Base-by-base conservation (phyloP, 352 stramenopile genomes). In the Phytophthora cactorum region DNA sequence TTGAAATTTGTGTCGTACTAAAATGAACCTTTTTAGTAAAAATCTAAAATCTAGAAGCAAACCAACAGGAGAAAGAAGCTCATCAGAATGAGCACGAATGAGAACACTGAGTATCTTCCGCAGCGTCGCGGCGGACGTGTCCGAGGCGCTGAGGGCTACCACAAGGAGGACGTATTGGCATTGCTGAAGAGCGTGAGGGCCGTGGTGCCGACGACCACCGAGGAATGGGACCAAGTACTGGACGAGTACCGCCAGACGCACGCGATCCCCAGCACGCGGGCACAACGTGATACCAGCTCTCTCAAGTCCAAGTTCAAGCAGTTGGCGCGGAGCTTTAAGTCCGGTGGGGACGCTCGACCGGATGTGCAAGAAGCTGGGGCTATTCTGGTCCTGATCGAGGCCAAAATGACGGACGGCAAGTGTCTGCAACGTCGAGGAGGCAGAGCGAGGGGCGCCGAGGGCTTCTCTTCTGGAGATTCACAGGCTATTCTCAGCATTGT, bases 301-400 rank as follows among this genome's bases (percentile, higher is more conserved):
- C 57, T 78, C 1, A 65, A 64, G 49, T 47, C 61, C 46, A 78
- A 78, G 38, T 78, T 75, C 43, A 78, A 78, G 46, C 71, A 78
- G 29, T 62, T 78, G 43, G 49, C 52, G 29, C 59, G 68, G 10
- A 39, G 38, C 7, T 69, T 55, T 46, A 52, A 51, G 44, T 22
- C 57, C 12, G 51, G 39, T 14, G n/a, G 43, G 17, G 46, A 52
- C 9, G 8, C 4, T 11, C 59, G 51, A 1, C 44, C 54, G 15
- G 62, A 78, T 10, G 25, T 66, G 2, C 47, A 60, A 7, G 71
- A 75, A 25, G 71, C 71, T 31, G 39, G 57, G 2, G 38, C 34
- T 0, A 51, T 78, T 46, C 1, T 63, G 38, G 31, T 63, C 9
- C 27, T 70, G 22, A 73, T 78, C 11, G 58, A 72, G 8, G 51